These are phyloP conservation scores for Kodamaea laetipori DNA, from an alignment of 805 yeast genomes.

Conservation along the genomic window DNA sequence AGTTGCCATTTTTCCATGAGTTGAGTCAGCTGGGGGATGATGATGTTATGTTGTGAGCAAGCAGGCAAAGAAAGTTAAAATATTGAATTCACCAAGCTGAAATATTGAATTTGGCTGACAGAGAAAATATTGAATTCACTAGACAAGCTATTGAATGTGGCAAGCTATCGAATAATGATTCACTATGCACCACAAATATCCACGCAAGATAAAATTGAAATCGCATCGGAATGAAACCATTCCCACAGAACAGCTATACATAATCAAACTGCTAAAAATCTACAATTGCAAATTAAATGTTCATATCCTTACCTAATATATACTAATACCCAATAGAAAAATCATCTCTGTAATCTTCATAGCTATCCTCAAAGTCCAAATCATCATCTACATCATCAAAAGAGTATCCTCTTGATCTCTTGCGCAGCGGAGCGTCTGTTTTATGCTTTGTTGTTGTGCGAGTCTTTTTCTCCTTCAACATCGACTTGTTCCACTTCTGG, in stretches of 20 bases:
- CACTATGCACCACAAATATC: no score
- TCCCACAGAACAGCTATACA: no score
- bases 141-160: no score
- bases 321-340: constrained; percentile 6
- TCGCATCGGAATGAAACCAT: no score
- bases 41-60: constrained; percentile 27
- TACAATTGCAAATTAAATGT: background rate
- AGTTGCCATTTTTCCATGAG: constrained; percentile 61
- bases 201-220: no score
- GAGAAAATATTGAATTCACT: no score
- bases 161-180: no score
- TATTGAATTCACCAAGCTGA: no score
- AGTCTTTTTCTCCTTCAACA: constrained; percentile 10
- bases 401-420: constrained; percentile 21
- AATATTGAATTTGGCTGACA: no score
- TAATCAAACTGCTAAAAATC: constrained; percentile 1
- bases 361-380: constrained; percentile 13
- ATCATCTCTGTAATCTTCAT: constrained; percentile 13
- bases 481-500: constrained; percentile 42
- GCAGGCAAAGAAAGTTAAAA: no score
- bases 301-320: constrained; percentile 4
- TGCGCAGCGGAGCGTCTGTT: constrained; percentile 11
- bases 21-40: constrained; percentile 32
- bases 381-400: constrained; percentile 20
- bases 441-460: constrained; percentile 1